phyloP scores from a whole-genome alignment of 1,139 yeast genomes.

The Saccharomyces pastorianus region DNA sequence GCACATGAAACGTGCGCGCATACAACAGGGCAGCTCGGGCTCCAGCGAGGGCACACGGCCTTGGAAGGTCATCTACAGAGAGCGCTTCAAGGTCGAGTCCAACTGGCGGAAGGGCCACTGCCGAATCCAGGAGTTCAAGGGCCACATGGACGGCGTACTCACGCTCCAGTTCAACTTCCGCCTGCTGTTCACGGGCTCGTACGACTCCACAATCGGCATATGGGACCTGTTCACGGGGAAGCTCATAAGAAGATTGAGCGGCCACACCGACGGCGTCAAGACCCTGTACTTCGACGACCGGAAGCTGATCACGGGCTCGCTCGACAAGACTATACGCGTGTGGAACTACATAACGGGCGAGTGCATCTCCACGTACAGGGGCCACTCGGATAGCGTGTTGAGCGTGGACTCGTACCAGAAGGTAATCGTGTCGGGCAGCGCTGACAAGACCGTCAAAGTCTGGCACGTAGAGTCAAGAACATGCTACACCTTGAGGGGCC shows the following conservation, averaged over 20 bases:
- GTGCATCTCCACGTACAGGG: slow-evolving; percentile 86
- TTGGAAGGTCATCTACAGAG: slow-evolving; percentile 93
- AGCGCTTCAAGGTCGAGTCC: slow-evolving; percentile 79
- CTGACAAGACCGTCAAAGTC: slow-evolving; percentile 83
- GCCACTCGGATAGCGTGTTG: slow-evolving; percentile 81
- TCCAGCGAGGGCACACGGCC: slow-evolving; percentile 28
- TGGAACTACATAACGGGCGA: slow-evolving; percentile 96
- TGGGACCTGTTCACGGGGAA: slow-evolving; percentile 84
- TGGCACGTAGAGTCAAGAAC: slow-evolving; percentile 95
- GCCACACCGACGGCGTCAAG: slow-evolving; percentile 81
- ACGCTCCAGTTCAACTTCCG: slow-evolving; percentile 77
- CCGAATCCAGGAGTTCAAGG: slow-evolving; percentile 55
- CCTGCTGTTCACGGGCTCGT: slow-evolving; percentile 80
- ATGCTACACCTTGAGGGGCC: slow-evolving; percentile 88
- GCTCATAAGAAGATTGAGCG: slow-evolving; percentile 64
- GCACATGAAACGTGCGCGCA: slow-evolving; percentile 67
- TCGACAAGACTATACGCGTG: slow-evolving; percentile 84
- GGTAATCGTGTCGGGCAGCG: slow-evolving; percentile 85
- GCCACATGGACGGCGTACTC: slow-evolving; percentile 83
- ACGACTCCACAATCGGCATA: slow-evolving; percentile 77
- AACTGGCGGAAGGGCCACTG: slow-evolving; percentile 89
- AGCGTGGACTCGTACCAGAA: slow-evolving; percentile 64
- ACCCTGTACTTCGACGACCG: slow-evolving; percentile 78
- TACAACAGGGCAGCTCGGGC: slow-evolving; percentile 8
- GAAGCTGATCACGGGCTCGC: slow-evolving; percentile 83